A percentile compares a stretch with the other conserved stretches of the same genome.
phyloP scores from a whole-genome alignment of 2,329 filamentous ascomycete genomes.

The Fusarium neocosmosporiellum region DNA sequence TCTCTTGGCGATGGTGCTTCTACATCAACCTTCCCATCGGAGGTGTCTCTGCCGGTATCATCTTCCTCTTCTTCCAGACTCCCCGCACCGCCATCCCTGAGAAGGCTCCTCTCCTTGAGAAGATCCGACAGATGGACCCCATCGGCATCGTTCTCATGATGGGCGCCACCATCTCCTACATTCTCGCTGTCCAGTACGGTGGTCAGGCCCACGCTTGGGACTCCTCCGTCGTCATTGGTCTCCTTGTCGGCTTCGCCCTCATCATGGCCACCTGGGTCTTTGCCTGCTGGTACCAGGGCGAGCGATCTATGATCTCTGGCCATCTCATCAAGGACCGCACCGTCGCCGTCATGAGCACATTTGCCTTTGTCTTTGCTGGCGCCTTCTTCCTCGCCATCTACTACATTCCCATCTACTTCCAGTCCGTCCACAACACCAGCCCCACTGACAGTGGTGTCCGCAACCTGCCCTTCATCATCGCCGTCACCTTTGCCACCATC shows the following conservation, averaged over 20 bases:
- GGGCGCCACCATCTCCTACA: slow-evolving; percentile 54
- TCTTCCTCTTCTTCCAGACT: slow-evolving; percentile 56
- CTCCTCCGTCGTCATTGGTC: slow-evolving; percentile 54
- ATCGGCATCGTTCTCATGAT: slow-evolving; percentile 58
- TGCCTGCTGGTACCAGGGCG: slow-evolving; percentile 56
- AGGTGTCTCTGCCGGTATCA: slow-evolving; percentile 48
- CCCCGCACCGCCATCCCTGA: slow-evolving; percentile 53
- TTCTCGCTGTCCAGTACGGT: slow-evolving; percentile 62
- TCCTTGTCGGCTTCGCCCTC: slow-evolving; percentile 53
- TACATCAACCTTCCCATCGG: slow-evolving; percentile 55
- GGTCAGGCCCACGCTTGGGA: slow-evolving; percentile 58
- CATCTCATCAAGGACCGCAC: slow-evolving; percentile 54
- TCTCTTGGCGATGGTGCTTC: slow-evolving; percentile 55
- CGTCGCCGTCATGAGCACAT: slow-evolving; percentile 51
- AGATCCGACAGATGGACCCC: slow-evolving; percentile 61
- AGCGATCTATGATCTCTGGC: slow-evolving; percentile 56
- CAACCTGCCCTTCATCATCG: slow-evolving; percentile 59
- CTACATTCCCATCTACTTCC: slow-evolving; percentile 61
- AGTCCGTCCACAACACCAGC: slow-evolving; percentile 53
- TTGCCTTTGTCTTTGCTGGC: slow-evolving; percentile 56
- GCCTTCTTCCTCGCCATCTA: slow-evolving; percentile 59
- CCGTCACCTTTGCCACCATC: slow-evolving; percentile 56
- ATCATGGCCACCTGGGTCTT: slow-evolving; percentile 50
- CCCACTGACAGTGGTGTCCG: slow-evolving; percentile 56
- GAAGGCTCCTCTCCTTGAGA: slow-evolving; percentile 53